A percentile compares a stretch with the other conserved stretches of the same genome.
Conservation (phyloP, 2,329 filamentous ascomycete genomes). For the Monosporascus sp. region DNA sequence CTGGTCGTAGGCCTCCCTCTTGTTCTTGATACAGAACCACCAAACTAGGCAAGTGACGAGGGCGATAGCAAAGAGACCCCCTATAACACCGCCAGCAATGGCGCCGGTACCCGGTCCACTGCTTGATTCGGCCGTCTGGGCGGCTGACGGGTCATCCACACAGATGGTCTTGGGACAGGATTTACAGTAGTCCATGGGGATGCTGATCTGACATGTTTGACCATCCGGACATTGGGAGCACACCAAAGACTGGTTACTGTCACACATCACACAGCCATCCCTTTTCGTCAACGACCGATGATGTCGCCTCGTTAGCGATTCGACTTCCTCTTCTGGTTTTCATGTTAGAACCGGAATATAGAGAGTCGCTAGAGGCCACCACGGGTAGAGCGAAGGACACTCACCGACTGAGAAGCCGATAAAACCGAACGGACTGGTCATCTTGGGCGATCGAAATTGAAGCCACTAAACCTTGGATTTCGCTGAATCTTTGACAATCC, state of each 20-base stretch:
- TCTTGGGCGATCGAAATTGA: slow-evolving; percentile 6
- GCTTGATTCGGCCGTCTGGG: slow-evolving; percentile 6
- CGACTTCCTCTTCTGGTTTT: slow-evolving; percentile 16
- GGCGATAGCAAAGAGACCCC: slow-evolving; percentile 72
- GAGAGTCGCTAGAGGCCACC: not conserved
- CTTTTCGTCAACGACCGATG: not conserved
- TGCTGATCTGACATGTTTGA: slow-evolving; percentile 40
- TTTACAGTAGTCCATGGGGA: slow-evolving; percentile 41
- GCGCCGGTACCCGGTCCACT: slow-evolving; percentile 67
- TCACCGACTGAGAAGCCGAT: slow-evolving; percentile 23
- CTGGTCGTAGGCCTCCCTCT: slow-evolving; percentile 58
- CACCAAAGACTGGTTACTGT: slow-evolving; percentile 29
- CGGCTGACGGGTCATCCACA: slow-evolving; percentile 23
- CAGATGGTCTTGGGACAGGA: slow-evolving; percentile 46
- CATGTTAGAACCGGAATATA: not conserved
- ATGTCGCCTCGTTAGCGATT: slow-evolving; percentile 32
- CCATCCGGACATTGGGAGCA: slow-evolving; percentile 41
- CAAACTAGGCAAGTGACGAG: slow-evolving; percentile 75
- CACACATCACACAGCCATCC: slow-evolving; percentile 41
- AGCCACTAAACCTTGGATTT: no score
- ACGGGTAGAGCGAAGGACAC: slow-evolving; percentile 2
- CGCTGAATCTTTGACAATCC: not conserved
- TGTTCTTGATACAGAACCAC: slow-evolving; percentile 80
- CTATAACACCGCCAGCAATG: slow-evolving; percentile 88
- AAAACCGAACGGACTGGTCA: slow-evolving; percentile 24